These are phyloP conservation scores for Hyphopichia khmerensis DNA, from an alignment of 1,139 yeast species.

Conservation along the genomic window DNA sequence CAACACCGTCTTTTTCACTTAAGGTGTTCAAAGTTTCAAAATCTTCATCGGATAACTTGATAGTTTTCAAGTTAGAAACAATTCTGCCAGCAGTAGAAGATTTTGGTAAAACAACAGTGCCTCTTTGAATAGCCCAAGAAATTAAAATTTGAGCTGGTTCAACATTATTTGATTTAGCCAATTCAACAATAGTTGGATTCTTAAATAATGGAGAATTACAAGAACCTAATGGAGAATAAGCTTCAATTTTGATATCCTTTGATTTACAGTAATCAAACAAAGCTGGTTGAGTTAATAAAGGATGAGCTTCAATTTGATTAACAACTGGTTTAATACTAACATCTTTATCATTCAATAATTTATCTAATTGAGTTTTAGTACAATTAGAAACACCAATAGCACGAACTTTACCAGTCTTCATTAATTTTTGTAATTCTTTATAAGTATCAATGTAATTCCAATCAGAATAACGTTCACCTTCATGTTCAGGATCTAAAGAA, in stretches of 20 bases:
- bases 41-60: slow-evolving; percentile 32
- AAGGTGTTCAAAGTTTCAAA: slow-evolving; percentile 32
- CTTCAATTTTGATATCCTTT: slow-evolving; percentile 48
- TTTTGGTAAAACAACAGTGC: slow-evolving; percentile 55
- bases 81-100: slow-evolving; percentile 42
- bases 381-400: slow-evolving; percentile 66
- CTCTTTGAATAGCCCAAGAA: slow-evolving; percentile 55
- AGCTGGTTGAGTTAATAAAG: slow-evolving; percentile 54
- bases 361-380: slow-evolving; percentile 44
- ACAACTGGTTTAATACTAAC: slow-evolving; percentile 42
- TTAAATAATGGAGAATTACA: slow-evolving; percentile 52
- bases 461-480: slow-evolving; percentile 25
- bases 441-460: slow-evolving; percentile 69
- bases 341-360: slow-evolving; percentile 45
- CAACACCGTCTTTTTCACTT: slow-evolving; percentile 27
- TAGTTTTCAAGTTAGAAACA: slow-evolving; percentile 32
- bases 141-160: slow-evolving; percentile 47
- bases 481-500: slow-evolving; percentile 38
- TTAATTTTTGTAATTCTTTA: slow-evolving; percentile 62
- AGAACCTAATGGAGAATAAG: slow-evolving; percentile 64
- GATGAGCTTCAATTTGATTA: slow-evolving; percentile 62
- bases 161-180: slow-evolving; percentile 46
- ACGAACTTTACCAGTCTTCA: slow-evolving; percentile 55
- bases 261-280: slow-evolving; percentile 42
- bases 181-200: slow-evolving; percentile 34